Conservation (phyloP, 495 filamentous ascomycete species). For the Aspergillus kassunensis region DNA sequence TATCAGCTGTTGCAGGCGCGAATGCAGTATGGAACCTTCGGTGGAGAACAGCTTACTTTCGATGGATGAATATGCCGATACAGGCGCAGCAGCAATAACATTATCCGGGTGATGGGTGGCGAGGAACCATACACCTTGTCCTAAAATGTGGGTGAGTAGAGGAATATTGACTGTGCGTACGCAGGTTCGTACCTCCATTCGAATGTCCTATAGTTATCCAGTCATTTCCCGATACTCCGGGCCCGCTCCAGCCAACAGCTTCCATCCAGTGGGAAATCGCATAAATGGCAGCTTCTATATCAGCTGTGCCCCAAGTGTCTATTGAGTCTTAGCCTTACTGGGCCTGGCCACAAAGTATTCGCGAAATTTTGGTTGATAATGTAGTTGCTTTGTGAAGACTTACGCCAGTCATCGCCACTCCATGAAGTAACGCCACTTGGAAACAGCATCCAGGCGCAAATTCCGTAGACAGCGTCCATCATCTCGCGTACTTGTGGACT, state of each 20-base stretch:
- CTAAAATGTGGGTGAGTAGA: constrained; percentile 13
- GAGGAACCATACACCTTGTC: constrained; percentile 56
- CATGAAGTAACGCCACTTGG: constrained; percentile 58
- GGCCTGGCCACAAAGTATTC: background rate
- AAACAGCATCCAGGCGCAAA: constrained; percentile 55
- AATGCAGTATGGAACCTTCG: constrained; percentile 8
- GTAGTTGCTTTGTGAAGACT: constrained; percentile 13
- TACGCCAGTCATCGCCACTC: constrained; percentile 63
- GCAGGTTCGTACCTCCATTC: constrained; percentile 42
- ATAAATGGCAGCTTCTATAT: constrained; percentile 50
- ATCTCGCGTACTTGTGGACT: constrained; percentile 40
- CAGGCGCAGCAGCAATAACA: constrained; percentile 51
- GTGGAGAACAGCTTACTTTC: constrained; percentile 37
- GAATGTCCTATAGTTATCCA: constrained; percentile 58
- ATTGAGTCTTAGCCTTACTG: background rate
- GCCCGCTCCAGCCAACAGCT: constrained; percentile 42
- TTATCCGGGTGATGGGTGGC: constrained; percentile 57
- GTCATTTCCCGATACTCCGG: constrained; percentile 37
- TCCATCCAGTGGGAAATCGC: constrained; percentile 51
- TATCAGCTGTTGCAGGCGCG: background rate
- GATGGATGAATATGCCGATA: constrained; percentile 58
- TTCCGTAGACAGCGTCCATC: constrained; percentile 46
- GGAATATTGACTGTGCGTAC: constrained; percentile 2
- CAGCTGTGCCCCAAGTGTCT: constrained; percentile 56
- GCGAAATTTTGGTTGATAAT: too few relatives aligned